Conservation (phyloP, 441 rosid genomes). For the Hypseocharis bilobata region DNA sequence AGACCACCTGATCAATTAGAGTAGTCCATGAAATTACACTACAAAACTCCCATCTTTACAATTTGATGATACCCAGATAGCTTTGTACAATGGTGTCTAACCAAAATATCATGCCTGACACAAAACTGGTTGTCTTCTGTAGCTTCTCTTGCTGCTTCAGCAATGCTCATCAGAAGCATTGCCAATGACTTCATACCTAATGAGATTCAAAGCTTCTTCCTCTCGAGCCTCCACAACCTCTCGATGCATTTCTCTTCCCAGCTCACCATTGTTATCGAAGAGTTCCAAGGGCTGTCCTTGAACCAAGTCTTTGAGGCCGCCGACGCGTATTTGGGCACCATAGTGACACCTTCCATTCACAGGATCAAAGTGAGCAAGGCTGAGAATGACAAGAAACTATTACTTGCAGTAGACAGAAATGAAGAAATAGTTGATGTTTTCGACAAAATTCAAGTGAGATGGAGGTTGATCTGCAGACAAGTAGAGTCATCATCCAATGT, state of each 20-base stretch:
- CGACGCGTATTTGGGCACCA: slow-evolving; percentile 22
- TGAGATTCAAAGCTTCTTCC: slow-evolving; percentile 4
- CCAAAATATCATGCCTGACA: background rate
- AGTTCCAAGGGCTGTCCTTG: slow-evolving; percentile 11
- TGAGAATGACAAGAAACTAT: slow-evolving; percentile 13
- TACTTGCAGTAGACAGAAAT: slow-evolving; percentile 19
- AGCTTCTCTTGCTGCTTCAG: slow-evolving; percentile 22
- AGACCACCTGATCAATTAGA: background rate
- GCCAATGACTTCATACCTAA: slow-evolving; percentile 11
- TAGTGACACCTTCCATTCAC: slow-evolving; percentile 14
- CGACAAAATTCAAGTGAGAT: slow-evolving; percentile 16
- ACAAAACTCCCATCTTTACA: background rate
- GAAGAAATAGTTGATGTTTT: slow-evolving; percentile 23
- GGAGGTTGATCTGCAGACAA: slow-evolving; percentile 21
- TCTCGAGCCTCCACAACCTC: background rate
- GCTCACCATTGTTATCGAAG: slow-evolving; percentile 21
- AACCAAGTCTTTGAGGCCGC: slow-evolving; percentile 26
- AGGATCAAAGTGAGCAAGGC: slow-evolving; percentile 22
- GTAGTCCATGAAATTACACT: background rate
- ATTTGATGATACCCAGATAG: background rate
- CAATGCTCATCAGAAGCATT: slow-evolving; percentile 21
- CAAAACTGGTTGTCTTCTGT: background rate
- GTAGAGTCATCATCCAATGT: background rate
- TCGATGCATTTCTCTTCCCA: slow-evolving; percentile 2
- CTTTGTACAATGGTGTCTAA: background rate